Evolutionary conservation across 2,329 filamentous ascomycete species (phyloP), one percentile per base, ranked within the genome.

Genomic region (Stagonosporopsis cucurbitacearum): DNA sequence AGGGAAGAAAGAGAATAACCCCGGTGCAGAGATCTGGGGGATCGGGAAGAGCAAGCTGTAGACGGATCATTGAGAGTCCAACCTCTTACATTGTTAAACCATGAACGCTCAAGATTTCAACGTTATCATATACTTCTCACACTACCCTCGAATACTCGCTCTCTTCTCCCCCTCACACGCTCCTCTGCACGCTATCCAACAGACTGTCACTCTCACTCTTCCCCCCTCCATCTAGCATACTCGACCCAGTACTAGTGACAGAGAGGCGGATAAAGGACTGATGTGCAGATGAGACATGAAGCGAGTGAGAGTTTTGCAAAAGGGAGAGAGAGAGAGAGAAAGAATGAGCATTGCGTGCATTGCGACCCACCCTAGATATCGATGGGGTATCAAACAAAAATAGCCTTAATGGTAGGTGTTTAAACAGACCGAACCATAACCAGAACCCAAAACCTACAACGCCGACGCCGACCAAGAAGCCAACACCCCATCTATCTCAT

Each of bases 1-100:
- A 12, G 67, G 68, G 22, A 61, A 69, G 47, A 73, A 70, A 23
- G 70, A 68, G 44, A 77, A 76, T 28, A 77, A 78, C 37, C 75
- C 75, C 6, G 71, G 70, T 26, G 77, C 77, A 15, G 73, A 77
- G 61, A 61, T 79, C 0, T 79, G 72, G 66, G 75, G 72, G 4
- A 72, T 78, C 44, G 77, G 72, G 17, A 79, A 79, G 74, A 78
- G 75, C 49, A 79, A 78, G 63, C 63, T 79, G 59, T 75, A 73
- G 63, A 40, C 22, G 26, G 12, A 11, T n/a, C n/a, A n/a, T n/a
- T n/a, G n/a, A n/a, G n/a, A n/a, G n/a, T n/a, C n/a, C n/a, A n/a
- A n/a, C n/a, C n/a, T n/a, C n/a, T n/a, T n/a, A n/a, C n/a, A n/a
- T n/a, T n/a, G n/a, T n/a, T n/a, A n/a, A n/a, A n/a, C n/a, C n/a